These are phyloP conservation scores for Petunia axillaris DNA, from an alignment of 257 asterid species.

Conservation along the genomic window DNA sequence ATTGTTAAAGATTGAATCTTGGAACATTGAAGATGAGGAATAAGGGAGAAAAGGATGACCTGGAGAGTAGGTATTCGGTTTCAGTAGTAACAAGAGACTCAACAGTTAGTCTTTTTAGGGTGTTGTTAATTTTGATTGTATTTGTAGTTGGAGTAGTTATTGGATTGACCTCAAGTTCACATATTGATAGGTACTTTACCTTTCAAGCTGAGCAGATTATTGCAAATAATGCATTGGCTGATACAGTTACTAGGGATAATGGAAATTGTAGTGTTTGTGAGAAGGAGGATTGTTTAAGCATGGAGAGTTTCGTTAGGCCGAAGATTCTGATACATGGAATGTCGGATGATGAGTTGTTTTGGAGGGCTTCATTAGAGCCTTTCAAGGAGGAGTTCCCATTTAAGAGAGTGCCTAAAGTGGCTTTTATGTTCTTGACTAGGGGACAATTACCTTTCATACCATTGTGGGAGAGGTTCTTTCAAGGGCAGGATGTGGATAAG, in stretches of 20 bases:
- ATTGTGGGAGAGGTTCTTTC: conserved; percentile 92
- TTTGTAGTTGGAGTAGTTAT: conserved; percentile 84
- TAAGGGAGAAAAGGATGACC: conserved; percentile 66
- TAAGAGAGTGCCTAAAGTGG: conserved; percentile 76
- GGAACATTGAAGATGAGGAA: conserved; percentile 46
- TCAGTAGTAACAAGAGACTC: conserved; percentile 53
- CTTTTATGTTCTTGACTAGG: conserved; percentile 88
- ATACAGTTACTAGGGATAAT: conserved; percentile 13
- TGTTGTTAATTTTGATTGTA: conserved; percentile 59
- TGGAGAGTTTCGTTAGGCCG: conserved; percentile 57
- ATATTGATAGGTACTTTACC: conserved; percentile 63
- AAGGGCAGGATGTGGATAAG: conserved; percentile 59
- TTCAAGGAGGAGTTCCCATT: conserved; percentile 74
- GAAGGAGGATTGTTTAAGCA: conserved; percentile 56
- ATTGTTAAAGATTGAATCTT: not conserved
- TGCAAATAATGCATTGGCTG: conserved; percentile 38
- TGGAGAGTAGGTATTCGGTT: conserved; percentile 37
- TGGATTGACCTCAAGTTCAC: conserved; percentile 85
- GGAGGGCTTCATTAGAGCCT: conserved; percentile 97
- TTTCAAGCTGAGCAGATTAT: conserved; percentile 50
- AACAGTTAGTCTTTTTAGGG: conserved; percentile 58
- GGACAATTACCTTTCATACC: conserved; percentile 88
- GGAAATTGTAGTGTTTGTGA: conserved; percentile 41
- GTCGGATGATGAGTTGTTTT: conserved; percentile 83
- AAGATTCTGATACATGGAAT: conserved; percentile 59